phyloP scores from a whole-genome alignment of 345 rosid genomes.

The Eucalyptus pauciflora region DNA sequence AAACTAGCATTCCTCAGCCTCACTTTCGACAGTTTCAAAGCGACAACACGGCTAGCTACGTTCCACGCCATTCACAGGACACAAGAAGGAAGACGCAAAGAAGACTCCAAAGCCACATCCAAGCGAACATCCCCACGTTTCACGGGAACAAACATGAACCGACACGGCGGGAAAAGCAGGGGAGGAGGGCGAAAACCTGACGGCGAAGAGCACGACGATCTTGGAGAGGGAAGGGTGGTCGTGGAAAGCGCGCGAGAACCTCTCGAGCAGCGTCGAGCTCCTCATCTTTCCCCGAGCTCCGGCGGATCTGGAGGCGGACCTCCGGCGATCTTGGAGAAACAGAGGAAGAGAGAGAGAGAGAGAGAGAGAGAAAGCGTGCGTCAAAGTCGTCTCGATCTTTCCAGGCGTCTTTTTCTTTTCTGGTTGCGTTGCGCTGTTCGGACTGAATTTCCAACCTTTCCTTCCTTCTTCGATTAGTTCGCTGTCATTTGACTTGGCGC shows the following conservation, averaged over 20 bases:
- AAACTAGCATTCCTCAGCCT: background rate
- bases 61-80: background rate
- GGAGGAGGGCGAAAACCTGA: conserved; percentile 30
- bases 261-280: conserved; percentile 34
- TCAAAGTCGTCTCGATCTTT: background rate
- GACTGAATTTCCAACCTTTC: background rate
- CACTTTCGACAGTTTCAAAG: background rate
- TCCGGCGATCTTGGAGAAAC: background rate
- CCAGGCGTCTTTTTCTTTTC: background rate
- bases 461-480: background rate
- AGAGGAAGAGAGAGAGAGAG: background rate
- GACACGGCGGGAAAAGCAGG: background rate
- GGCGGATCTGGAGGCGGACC: background rate
- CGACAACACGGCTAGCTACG: background rate
- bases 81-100: background rate
- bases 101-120: background rate
- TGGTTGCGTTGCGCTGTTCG: background rate
- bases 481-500: background rate
- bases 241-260: conserved; percentile 52
- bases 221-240: conserved; percentile 65
- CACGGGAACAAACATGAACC: background rate
- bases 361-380: background rate
- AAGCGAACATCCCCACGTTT: background rate
- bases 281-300: conserved; percentile 24
- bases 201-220: conserved; percentile 58